Base-by-base conservation (phyloP, 2,329 filamentous ascomycete species). In the Diaporthe nobilis region DNA sequence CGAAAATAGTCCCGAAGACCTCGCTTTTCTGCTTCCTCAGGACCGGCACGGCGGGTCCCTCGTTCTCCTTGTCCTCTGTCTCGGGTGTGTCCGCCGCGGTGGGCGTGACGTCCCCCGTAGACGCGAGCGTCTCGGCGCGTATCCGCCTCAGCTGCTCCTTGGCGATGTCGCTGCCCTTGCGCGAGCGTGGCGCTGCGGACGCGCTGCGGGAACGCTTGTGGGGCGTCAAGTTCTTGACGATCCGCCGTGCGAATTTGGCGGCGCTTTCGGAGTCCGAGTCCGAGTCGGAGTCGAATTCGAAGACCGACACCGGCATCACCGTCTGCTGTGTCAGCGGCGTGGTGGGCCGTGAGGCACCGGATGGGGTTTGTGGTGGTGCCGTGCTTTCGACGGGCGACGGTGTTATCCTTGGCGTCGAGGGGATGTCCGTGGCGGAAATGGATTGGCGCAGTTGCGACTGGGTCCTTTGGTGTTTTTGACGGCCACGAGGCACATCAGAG, bases 201-300 rank as follows among this genome's bases (percentile, higher is more conserved):
- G 80, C 79, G n/a, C 83, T 81, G 20, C 85, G 83, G 73, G 81
- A 83, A 77, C 73, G 67, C 42, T 72, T 61, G 72, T 76, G 74
- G 2, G 68, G 57, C 17, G 58, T 77, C 75, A 89, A 85, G 25
- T 86, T 85, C 61, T 87, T 87, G 72, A 88, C 86, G 25, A 87
- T 82, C 6, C 84, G 82, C n/a, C 80, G 81, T 0, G 82, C 82
- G 47, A 85, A 81, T n/a, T 80, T 81, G n/a, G 78, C 78, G 70
- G 81, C 78, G 1, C 76, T 76, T 8, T 82, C 81, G 9, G 82
- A 80, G 9, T 79, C 80, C n/a, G 60, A 47, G 61, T 87, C 86
- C 20, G 81, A 81, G 75, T 89, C 87, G 5, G 86, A 86, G 79
- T 89, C 87, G 20, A 84, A 78, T 58, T 89, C 88, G 76, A 90